Evolutionary conservation across 768 basidiomycete genomes (phyloP), one percentile per base, ranked within the genome.

Genomic region (Trametes cingulata): DNA sequence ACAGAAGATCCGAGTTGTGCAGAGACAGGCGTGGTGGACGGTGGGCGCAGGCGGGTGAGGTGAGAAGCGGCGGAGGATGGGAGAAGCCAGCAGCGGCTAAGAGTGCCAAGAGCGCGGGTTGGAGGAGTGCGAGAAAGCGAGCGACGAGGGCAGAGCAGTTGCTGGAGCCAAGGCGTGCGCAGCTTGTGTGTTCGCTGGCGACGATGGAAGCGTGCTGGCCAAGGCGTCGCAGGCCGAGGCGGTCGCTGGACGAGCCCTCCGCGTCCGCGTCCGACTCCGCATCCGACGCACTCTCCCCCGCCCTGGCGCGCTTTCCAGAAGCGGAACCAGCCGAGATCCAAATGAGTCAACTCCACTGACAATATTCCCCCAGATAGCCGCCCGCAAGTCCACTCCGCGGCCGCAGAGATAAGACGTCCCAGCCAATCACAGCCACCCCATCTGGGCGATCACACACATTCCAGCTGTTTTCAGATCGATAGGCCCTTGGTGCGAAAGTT

Each of bases 341-440:
- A 35, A 37, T 55, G 17, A 39, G 55, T 56, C 45, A 56, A 47
- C 43, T 13, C 42, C 29, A 12, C 19, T 54, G 27, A 54, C 52
- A 22, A 22, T 40, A 9, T 41, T 19, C 13, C 36, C 29, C 35
- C 54, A 25, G 36, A 39, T 27, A 22, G 43, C 4, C 27, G 14
- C n/a, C 10, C 42, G 8, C 35, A 33, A 15, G 14, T 20, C 35
- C n/a, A 49, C 48, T 51, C 53, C 59, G 52, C 52, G 59, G 59
- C 52, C 46, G 37, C 52, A 48, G 17, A 60, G 60, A 61, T 61
- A 61, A 55, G 46, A 25, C 17, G 29, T n/a, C 9, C 56, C 47
- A 51, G 53, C 52, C 60, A 60, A 59, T 59, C 58, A 59, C 24
- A 42, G 42, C 22, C 36, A 17, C 25, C 20, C 48, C 40, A 35